These are phyloP conservation scores for Prunus kanzakura DNA, from an alignment of 306 rosid genomes.

Conservation along the genomic window DNA sequence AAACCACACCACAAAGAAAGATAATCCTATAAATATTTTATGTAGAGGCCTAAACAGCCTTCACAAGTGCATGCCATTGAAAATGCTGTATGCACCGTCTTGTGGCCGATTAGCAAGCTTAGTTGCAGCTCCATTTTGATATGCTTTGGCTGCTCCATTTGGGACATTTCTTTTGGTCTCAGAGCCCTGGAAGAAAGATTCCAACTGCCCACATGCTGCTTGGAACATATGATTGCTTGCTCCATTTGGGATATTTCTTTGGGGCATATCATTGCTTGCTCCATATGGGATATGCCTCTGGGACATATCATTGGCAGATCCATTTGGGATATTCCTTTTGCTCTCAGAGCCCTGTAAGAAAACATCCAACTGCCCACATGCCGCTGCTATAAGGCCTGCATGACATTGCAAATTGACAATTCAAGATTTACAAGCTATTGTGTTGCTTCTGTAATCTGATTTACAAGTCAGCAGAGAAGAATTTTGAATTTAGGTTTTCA, in stretches of 20 bases:
- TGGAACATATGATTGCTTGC: slow-evolving; percentile 32
- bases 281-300: slow-evolving; percentile 27
- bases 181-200: slow-evolving; percentile 35
- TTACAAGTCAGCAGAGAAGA: background rate
- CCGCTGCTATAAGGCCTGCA: slow-evolving; percentile 79
- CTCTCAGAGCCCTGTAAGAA: slow-evolving; percentile 42
- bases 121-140: slow-evolving; percentile 35
- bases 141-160: slow-evolving; percentile 40
- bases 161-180: slow-evolving; percentile 28
- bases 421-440: background rate
- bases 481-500: background rate
- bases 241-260: slow-evolving; percentile 29
- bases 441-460: slow-evolving; percentile 1
- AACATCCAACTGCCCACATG: slow-evolving; percentile 64
- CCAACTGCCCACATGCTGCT: slow-evolving; percentile 33
- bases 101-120: slow-evolving; percentile 32
- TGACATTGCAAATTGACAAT: background rate
- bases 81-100: slow-evolving; percentile 40
- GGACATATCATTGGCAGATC: slow-evolving; percentile 38
- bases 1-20: slow-evolving; percentile 9
- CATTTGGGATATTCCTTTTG: slow-evolving; percentile 27
- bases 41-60: slow-evolving; percentile 4
- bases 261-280: slow-evolving; percentile 1
- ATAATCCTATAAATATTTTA: background rate
- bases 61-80: slow-evolving; percentile 58